Percentiles rank a stretch among this genome's conserved stretches.
Evolutionary conservation across 2,329 filamentous ascomycete genomes (phyloP).

Genomic region (Colletotrichum spaethianum): DNA sequence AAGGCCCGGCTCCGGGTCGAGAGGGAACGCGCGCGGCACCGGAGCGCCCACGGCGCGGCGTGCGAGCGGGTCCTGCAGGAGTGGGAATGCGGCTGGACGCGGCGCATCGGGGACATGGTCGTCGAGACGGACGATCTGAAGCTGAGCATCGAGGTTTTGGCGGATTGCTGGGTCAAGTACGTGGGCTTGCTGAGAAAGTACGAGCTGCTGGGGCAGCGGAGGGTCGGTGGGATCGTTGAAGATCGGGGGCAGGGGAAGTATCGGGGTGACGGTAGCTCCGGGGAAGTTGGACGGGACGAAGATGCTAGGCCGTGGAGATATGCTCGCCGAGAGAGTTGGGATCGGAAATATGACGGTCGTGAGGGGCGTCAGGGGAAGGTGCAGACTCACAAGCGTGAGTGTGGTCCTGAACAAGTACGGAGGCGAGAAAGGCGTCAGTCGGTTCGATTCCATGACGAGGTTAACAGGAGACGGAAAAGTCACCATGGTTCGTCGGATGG

Average conservation of each 20-base stretch:
- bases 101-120: conserved; percentile 4
- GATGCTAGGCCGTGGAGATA: neutral
- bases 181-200: conserved; percentile 33
- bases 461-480: neutral
- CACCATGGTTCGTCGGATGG: neutral
- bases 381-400: neutral
- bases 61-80: conserved; percentile 1
- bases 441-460: neutral
- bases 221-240: conserved; percentile 24
- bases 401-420: neutral
- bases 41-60: conserved; percentile 3
- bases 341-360: neutral
- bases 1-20: conserved; percentile 21
- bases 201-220: conserved; percentile 26
- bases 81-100: conserved; percentile 27
- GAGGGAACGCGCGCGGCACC: conserved; percentile 13
- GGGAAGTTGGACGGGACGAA: neutral
- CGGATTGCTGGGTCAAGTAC: conserved; percentile 33
- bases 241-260: conserved; percentile 1
- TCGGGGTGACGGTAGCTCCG: neutral
- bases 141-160: conserved; percentile 28
- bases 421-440: neutral
- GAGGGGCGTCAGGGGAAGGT: neutral
- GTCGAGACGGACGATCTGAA: conserved; percentile 21
- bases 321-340: conserved; percentile 14